These are phyloP conservation scores for Tricholoma hemisulphureum DNA, from an alignment of 768 basidiomycete species.

Conservation along the genomic window DNA sequence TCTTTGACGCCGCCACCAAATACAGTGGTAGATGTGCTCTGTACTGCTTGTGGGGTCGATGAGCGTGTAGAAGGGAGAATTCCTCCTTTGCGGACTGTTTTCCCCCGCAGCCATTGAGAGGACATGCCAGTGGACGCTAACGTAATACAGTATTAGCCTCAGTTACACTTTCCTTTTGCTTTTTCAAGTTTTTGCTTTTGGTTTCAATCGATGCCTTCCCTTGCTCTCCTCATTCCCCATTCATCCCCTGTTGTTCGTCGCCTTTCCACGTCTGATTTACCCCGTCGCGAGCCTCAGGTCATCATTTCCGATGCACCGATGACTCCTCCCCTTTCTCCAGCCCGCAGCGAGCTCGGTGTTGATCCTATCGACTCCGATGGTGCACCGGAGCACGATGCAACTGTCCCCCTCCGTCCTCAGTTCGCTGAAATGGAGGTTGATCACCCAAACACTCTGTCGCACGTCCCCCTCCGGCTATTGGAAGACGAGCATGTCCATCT, in stretches of 20 bases:
- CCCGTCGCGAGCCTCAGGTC: slow-evolving; percentile 36
- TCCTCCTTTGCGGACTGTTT: slow-evolving; percentile 69
- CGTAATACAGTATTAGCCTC: background rate
- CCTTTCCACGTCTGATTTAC: slow-evolving; percentile 19
- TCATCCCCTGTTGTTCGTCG: slow-evolving; percentile 29
- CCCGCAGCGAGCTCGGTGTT: slow-evolving; percentile 41
- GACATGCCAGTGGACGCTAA: slow-evolving; percentile 23
- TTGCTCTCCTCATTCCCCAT: slow-evolving; percentile 26
- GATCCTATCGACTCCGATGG: slow-evolving; percentile 39
- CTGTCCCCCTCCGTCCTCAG: slow-evolving; percentile 10
- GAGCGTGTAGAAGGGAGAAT: slow-evolving; percentile 52
- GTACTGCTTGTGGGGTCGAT: slow-evolving; percentile 59
- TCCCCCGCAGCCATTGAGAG: slow-evolving; percentile 66
- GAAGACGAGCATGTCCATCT: slow-evolving; percentile 73
- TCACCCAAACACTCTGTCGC: slow-evolving; percentile 14
- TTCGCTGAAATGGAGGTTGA: slow-evolving; percentile 28
- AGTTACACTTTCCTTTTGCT: background rate
- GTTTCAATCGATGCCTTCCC: slow-evolving; percentile 22
- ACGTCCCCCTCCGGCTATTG: slow-evolving; percentile 55
- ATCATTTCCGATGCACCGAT: slow-evolving; percentile 58
- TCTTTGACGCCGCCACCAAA: slow-evolving; percentile 87
- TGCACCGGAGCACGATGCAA: slow-evolving; percentile 18
- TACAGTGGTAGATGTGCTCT: slow-evolving; percentile 69
- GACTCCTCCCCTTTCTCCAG: slow-evolving; percentile 69
- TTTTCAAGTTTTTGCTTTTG: background rate